Evolutionary conservation across 2,329 filamentous ascomycete genomes (phyloP).

Genomic region (Claviceps paspali): DNA sequence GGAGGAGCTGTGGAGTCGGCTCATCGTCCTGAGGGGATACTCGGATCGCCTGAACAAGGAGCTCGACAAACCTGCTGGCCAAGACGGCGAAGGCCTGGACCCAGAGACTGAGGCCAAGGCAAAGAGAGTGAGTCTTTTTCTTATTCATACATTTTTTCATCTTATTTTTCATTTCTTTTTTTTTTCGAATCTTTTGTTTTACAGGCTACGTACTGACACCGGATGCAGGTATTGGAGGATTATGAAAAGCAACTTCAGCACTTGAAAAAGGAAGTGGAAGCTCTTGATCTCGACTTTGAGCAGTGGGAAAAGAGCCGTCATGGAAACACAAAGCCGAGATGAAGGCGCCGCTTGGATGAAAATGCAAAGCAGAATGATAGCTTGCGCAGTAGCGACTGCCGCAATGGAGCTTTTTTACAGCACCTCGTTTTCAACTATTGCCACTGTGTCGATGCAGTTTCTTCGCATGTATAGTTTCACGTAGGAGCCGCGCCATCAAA

Average conservation of each 20-base stretch:
- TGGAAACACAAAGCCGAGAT: slow-evolving; percentile 20
- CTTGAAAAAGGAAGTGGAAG: slow-evolving; percentile 56
- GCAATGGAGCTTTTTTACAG: not conserved
- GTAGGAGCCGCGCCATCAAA: too few relatives aligned
- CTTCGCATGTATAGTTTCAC: not conserved
- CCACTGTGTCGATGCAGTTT: not conserved
- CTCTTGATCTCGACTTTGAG: slow-evolving; percentile 41
- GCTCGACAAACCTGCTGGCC: slow-evolving; percentile 49
- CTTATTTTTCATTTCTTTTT: not conserved
- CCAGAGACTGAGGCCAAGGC: slow-evolving; percentile 57
- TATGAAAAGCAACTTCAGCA: slow-evolving; percentile 70
- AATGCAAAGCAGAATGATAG: not conserved
- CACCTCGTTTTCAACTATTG: not conserved
- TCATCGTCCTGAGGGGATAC: slow-evolving; percentile 60
- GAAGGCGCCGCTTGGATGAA: slow-evolving; percentile 1
- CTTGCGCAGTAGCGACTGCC: not conserved
- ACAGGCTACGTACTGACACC: not conserved
- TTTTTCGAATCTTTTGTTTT: too few relatives aligned
- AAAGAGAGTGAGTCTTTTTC: slow-evolving; percentile 46
- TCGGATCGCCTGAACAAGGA: slow-evolving; percentile 59
- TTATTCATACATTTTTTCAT: not conserved
- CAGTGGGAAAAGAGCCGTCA: slow-evolving; percentile 38
- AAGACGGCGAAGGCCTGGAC: slow-evolving; percentile 42
- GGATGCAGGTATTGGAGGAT: slow-evolving; percentile 55
- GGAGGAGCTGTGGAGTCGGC: slow-evolving; percentile 74